phyloP scores from a whole-genome alignment of 2,329 filamentous ascomycete species.

The Elsinoe necatrix region DNA sequence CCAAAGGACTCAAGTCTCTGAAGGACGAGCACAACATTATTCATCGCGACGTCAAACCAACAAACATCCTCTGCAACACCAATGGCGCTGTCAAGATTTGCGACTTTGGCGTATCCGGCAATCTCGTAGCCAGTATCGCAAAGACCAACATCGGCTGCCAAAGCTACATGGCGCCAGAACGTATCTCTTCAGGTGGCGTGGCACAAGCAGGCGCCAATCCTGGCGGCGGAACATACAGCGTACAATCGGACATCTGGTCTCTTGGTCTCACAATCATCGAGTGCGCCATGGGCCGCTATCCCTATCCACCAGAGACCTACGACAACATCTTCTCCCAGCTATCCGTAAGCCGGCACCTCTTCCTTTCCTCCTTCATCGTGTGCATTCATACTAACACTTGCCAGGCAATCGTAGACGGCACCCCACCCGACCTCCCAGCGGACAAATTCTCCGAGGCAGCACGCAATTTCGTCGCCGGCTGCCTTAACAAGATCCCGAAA shows the following conservation, averaged over 20 bases:
- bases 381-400: neutral
- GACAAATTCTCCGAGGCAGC: conserved; percentile 71
- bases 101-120: conserved; percentile 95
- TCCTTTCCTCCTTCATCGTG: conserved; percentile 12
- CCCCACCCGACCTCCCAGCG: conserved; percentile 78
- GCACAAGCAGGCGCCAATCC: conserved; percentile 59
- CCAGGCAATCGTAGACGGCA: conserved; percentile 93
- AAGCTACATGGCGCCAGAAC: conserved; percentile 97
- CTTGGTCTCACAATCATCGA: conserved; percentile 90
- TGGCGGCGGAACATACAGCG: conserved; percentile 81
- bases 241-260: conserved; percentile 98
- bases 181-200: conserved; percentile 80
- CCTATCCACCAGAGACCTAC: conserved; percentile 93
- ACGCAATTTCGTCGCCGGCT: conserved; percentile 78
- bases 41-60: conserved; percentile 95
- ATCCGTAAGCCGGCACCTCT: conserved; percentile 58
- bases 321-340: conserved; percentile 98
- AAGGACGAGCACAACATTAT: conserved; percentile 99
- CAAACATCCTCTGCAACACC: conserved; percentile 92
- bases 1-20: conserved; percentile 82
- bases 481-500: conserved; percentile 85
- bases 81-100: conserved; percentile 93
- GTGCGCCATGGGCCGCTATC: conserved; percentile 87
- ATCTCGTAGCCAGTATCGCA: conserved; percentile 92
- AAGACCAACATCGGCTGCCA: conserved; percentile 99